A percentile compares a stretch with the other conserved stretches of the same genome.
Conservation (phyloP, 805 yeast species). For the Candida takata region DNA sequence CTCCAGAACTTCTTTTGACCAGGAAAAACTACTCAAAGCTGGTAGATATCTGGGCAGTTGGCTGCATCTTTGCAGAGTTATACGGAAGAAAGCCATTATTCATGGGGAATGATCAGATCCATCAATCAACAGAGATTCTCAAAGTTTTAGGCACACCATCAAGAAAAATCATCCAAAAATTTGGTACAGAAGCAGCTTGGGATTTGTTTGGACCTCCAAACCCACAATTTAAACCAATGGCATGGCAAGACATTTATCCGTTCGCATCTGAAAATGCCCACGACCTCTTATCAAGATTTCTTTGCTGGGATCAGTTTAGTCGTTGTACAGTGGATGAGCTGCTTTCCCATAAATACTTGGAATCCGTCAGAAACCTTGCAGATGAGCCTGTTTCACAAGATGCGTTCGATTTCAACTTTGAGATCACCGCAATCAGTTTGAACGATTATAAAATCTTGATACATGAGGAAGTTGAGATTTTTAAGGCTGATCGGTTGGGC, state of each 20-base stretch:
- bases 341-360: conserved; percentile 50
- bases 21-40: conserved; percentile 52
- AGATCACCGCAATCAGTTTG: conserved; percentile 33
- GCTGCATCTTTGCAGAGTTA: conserved; percentile 83
- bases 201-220: conserved; percentile 38
- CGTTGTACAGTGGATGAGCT: conserved; percentile 53
- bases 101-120: conserved; percentile 63
- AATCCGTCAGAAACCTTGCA: conserved; percentile 41
- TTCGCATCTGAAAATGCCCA: conserved; percentile 47
- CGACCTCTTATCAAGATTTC: conserved; percentile 44
- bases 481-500: conserved; percentile 30
- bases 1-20: conserved; percentile 79
- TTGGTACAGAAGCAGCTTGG: conserved; percentile 41
- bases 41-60: conserved; percentile 91
- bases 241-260: conserved; percentile 56
- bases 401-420: conserved; percentile 65
- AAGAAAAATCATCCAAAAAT: conserved; percentile 34
- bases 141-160: conserved; percentile 70
- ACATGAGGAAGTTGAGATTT: conserved; percentile 45
- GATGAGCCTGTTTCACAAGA: conserved; percentile 48
- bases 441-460: conserved; percentile 42
- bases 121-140: conserved; percentile 64
- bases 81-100: conserved; percentile 77
- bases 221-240: conserved; percentile 33
- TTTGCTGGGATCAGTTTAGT: conserved; percentile 56